Conservation (phyloP, 768 basidiomycete species). For the Mycena chlorophos region DNA sequence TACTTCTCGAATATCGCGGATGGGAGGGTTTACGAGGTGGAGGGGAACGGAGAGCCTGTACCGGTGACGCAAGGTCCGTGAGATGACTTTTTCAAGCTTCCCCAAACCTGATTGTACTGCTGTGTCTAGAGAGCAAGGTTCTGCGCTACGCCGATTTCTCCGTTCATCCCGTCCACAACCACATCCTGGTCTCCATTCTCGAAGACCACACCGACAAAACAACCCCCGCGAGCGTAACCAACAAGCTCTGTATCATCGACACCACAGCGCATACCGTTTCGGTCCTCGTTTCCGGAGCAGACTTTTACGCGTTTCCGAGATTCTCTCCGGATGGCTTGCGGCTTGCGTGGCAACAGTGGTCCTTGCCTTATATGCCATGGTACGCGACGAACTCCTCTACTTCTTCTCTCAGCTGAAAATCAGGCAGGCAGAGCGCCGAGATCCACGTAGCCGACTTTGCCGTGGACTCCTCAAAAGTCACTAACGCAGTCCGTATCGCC, state of each 20-base stretch:
- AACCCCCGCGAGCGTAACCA: slow-evolving; percentile 48
- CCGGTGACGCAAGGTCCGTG: slow-evolving; percentile 58
- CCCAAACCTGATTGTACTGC: not conserved
- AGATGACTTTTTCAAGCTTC: not conserved
- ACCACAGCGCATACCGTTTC: slow-evolving; percentile 36
- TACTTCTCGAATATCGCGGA: slow-evolving; percentile 63
- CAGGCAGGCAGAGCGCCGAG: slow-evolving; percentile 47
- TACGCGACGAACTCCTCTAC: not conserved
- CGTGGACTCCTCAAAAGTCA: slow-evolving; percentile 32
- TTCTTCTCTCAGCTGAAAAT: not conserved
- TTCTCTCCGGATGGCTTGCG: slow-evolving; percentile 61
- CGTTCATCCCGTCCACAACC: slow-evolving; percentile 45
- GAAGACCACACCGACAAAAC: slow-evolving; percentile 57
- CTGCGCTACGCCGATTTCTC: slow-evolving; percentile 56
- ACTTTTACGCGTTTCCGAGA: slow-evolving; percentile 60
- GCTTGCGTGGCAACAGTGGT: slow-evolving; percentile 68
- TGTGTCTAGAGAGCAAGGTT: slow-evolving; percentile 43
- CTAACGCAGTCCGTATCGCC: slow-evolving; percentile 45
- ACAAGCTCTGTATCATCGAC: slow-evolving; percentile 49
- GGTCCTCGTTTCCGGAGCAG: slow-evolving; percentile 47
- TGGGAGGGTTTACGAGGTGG: slow-evolving; percentile 51
- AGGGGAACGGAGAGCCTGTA: slow-evolving; percentile 33
- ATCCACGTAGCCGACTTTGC: slow-evolving; percentile 55
- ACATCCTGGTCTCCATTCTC: slow-evolving; percentile 51
- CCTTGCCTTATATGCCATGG: slow-evolving; percentile 62